Conservation (phyloP, 495 filamentous ascomycete species). For the Astrocystis sublimbata region DNA sequence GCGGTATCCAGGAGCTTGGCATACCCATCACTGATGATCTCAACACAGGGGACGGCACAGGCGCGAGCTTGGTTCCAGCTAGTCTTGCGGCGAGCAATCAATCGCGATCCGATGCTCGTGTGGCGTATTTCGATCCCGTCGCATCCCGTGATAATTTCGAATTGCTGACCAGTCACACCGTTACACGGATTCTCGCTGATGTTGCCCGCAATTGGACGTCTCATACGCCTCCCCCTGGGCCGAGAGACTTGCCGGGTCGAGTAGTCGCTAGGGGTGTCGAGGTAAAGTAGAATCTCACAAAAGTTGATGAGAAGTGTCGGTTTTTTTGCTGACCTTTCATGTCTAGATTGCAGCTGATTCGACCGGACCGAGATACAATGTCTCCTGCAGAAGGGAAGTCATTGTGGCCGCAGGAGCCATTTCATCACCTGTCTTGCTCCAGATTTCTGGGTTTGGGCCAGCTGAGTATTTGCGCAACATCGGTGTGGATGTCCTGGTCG, state of each 20-base stretch:
- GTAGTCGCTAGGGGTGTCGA: conserved; percentile 3
- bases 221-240: conserved; percentile 32
- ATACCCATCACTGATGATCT: conserved; percentile 48
- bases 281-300: conserved; percentile 1
- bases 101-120: conserved; percentile 54
- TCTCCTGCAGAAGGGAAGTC: conserved; percentile 45
- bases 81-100: conserved; percentile 48
- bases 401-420: conserved; percentile 57
- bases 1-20: conserved; percentile 51
- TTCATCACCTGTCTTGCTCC: conserved; percentile 54
- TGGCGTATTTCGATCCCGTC: conserved; percentile 46
- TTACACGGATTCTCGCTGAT: conserved; percentile 40
- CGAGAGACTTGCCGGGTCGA: background rate
- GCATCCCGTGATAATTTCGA: conserved; percentile 47
- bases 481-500: conserved; percentile 31
- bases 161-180: conserved; percentile 47
- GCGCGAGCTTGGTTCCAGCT: conserved; percentile 48
- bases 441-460: conserved; percentile 58
- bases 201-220: conserved; percentile 20
- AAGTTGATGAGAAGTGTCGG: background rate
- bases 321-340: conserved; percentile 17
- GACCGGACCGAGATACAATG: conserved; percentile 15
- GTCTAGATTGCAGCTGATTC: conserved; percentile 27
- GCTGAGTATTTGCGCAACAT: conserved; percentile 27
- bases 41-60: conserved; percentile 49